These are phyloP conservation scores for Stramenopiles sp. DNA, from an alignment of 352 stramenopile species.

Conservation along the genomic window DNA sequence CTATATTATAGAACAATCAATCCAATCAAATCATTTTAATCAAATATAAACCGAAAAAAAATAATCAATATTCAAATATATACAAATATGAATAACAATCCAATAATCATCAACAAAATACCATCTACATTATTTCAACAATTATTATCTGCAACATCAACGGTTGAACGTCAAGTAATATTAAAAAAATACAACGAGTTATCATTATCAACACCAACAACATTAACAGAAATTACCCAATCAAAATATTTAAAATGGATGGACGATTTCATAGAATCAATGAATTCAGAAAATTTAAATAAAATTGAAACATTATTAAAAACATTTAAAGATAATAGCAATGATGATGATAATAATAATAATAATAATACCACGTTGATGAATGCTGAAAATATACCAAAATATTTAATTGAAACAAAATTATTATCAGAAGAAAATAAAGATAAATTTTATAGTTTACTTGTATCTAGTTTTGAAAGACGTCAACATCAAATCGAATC, in stretches of 20 bases:
- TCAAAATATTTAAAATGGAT: not conserved
- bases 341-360: not conserved
- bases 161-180: not conserved
- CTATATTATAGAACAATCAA: too few species aligned
- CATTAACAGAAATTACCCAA: not conserved
- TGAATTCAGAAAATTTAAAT: not conserved
- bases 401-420: not conserved
- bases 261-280: not conserved
- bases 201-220: not conserved
- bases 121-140: not conserved
- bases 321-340: not conserved
- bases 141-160: not conserved
- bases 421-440: not conserved
- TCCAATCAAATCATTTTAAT: too few species aligned
- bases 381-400: too few species aligned
- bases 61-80: too few species aligned
- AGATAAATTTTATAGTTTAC: not conserved
- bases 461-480: not conserved
- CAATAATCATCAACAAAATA: too few species aligned
- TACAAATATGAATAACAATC: too few species aligned
- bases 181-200: not conserved
- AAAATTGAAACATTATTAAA: not conserved
- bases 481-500: not conserved
- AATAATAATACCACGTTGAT: too few species aligned
- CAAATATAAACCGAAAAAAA: too few species aligned